phyloP scores from a whole-genome alignment of 1,284 basidiomycete species.

The Moesziomyces sp. region DNA sequence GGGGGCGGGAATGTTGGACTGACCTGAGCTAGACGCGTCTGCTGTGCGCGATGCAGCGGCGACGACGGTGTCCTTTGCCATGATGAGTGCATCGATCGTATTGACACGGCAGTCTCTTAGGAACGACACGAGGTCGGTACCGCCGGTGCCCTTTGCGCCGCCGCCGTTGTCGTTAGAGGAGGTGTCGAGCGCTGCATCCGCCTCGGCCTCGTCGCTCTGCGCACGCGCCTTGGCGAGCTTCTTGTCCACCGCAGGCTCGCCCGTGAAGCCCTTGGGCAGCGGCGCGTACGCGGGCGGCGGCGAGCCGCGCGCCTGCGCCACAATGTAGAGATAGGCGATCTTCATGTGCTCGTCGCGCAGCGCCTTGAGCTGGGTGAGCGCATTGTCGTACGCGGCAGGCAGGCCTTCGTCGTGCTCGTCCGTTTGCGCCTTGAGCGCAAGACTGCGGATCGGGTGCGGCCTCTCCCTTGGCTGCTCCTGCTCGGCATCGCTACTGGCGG shows the following conservation, averaged over 20 bases:
- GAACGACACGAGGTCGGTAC: slow-evolving; percentile 62
- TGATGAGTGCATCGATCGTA: slow-evolving; percentile 56
- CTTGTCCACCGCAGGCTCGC: slow-evolving; percentile 20
- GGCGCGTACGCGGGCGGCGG: slow-evolving; percentile 53
- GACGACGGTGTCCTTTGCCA: slow-evolving; percentile 21
- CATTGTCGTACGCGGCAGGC: slow-evolving; percentile 74
- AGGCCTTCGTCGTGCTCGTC: slow-evolving; percentile 46
- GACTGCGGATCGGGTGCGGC: slow-evolving; percentile 54
- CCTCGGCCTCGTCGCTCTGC: slow-evolving; percentile 19
- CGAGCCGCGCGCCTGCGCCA: slow-evolving; percentile 53
- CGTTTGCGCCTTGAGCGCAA: slow-evolving; percentile 45
- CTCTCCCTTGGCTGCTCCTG: slow-evolving; percentile 5
- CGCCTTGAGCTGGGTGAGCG: slow-evolving; percentile 78
- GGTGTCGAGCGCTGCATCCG: slow-evolving; percentile 30
- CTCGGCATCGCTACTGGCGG: not conserved
- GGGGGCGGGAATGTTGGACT: slow-evolving; percentile 18
- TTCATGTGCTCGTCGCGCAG: slow-evolving; percentile 89
- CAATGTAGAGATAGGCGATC: slow-evolving; percentile 82
- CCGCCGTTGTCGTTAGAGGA: slow-evolving; percentile 26
- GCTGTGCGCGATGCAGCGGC: not conserved
- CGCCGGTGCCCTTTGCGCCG: slow-evolving; percentile 61
- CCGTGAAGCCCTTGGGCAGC: slow-evolving; percentile 46
- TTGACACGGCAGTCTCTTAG: slow-evolving; percentile 60
- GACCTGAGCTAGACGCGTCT: slow-evolving; percentile 24
- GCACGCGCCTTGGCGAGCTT: slow-evolving; percentile 15